A percentile compares a stretch with the other conserved stretches of the same genome.
Conservation (phyloP, 441 rosid genomes). For the Euphorbia celastroides region DNA sequence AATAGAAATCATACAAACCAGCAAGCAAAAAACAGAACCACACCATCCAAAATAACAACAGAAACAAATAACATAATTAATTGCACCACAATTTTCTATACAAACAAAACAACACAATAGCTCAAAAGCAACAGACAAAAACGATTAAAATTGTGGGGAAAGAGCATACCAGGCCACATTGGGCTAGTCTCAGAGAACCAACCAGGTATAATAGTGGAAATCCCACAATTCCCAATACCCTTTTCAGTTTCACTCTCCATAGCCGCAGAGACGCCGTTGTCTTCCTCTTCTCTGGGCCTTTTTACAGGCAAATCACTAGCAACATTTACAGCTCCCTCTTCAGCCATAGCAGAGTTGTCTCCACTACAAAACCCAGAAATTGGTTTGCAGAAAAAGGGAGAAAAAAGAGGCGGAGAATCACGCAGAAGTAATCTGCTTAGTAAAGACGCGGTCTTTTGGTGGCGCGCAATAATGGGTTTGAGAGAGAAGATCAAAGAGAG, state of each 20-base stretch:
- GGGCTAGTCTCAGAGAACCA: conserved; percentile 99
- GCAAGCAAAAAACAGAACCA: not conserved
- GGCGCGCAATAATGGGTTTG: not conserved
- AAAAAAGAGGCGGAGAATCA: not conserved
- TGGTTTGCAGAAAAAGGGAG: not conserved
- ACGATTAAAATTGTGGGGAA: not conserved
- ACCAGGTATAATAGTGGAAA: conserved; percentile 82
- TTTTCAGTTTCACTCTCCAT: conserved; percentile 41
- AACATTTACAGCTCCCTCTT: conserved; percentile 23
- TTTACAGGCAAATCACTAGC: conserved; percentile 53
- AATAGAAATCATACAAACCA: not conserved
- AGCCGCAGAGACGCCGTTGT: conserved; percentile 33
- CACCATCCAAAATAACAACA: too few species aligned
- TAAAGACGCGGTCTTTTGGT: conserved; percentile 24
- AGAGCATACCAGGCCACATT: conserved; percentile 89
- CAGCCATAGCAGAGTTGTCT: conserved; percentile 40
- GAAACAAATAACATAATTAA: too few species aligned
- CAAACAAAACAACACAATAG: too few species aligned
- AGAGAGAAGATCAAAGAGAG: not conserved
- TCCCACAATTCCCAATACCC: conserved; percentile 17
- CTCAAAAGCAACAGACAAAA: not conserved
- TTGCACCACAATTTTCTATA: too few species aligned
- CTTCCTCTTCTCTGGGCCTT: conserved; percentile 65
- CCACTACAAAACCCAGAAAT: not conserved
- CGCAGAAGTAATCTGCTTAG: conserved; percentile 24